phyloP scores from a whole-genome alignment of 371 early-diverging fungal species.

The Paraphysoderma sedebokerense region DNA sequence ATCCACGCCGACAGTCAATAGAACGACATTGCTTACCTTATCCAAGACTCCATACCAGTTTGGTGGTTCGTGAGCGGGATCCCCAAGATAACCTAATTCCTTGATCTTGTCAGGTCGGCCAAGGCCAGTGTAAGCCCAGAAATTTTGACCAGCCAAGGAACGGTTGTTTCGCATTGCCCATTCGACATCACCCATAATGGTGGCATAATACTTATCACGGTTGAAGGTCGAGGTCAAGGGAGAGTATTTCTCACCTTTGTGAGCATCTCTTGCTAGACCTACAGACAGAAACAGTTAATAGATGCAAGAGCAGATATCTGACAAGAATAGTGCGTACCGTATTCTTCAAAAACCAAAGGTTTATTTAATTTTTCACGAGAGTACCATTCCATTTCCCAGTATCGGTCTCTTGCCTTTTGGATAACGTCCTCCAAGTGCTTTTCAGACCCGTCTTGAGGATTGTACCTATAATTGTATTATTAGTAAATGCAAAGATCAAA shows the following conservation, averaged over 20 bases:
- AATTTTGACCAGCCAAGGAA: constrained; percentile 6
- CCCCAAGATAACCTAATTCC: constrained; percentile 8
- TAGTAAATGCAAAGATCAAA: constrained; percentile 13
- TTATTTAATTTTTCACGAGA: too few species aligned
- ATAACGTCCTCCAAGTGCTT: constrained; percentile 14
- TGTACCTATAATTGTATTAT: constrained; percentile 10
- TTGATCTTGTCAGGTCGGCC: constrained; percentile 5
- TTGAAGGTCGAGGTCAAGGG: constrained; percentile 22
- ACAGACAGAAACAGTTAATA: too few species aligned
- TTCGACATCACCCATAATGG: constrained; percentile 17
- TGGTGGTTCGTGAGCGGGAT: constrained; percentile 16
- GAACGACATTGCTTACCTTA: too few species aligned
- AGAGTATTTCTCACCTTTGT: constrained; percentile 20
- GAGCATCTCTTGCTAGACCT: constrained; percentile 32
- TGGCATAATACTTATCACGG: constrained; percentile 23
- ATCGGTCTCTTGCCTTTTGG: constrained; percentile 17
- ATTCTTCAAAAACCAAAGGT: constrained; percentile 35
- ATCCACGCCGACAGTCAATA: too few species aligned
- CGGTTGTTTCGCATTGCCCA: too few species aligned
- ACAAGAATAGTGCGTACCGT: too few species aligned
- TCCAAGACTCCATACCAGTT: constrained; percentile 16
- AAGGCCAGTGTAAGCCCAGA: constrained; percentile 13
- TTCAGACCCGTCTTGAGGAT: constrained; percentile 9
- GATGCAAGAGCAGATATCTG: too few species aligned
- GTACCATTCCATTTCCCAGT: constrained; percentile 11